Base-by-base conservation (phyloP, 2,329 filamentous ascomycete species). In the Colletotrichum liaoningense region DNA sequence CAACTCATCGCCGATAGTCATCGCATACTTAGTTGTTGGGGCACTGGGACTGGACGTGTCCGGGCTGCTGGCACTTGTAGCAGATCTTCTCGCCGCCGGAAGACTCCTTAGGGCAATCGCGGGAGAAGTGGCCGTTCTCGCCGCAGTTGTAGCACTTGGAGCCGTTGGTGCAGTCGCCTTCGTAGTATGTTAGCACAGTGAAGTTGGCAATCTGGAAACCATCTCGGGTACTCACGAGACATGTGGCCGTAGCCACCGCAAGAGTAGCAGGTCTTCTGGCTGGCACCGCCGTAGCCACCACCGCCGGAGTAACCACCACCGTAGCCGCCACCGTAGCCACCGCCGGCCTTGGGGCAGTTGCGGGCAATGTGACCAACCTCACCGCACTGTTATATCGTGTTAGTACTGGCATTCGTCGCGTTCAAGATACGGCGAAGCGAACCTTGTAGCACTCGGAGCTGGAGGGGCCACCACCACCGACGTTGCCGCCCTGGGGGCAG, bases 101-200 rank as follows among this genome's bases (percentile, higher is more conserved):
- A 73, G 94, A 94, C 87, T 98, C 96, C 83, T 96, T 95, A 79
- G 95, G 93, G 90, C 97, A 99, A 86, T 99, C 97, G 77, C 96
- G 94, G 77, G 94, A 97, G 84, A 98, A 92, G 86, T 98, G 96
- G 75, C 97, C 96, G 79, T 96, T 93, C 88, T 98, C 95, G 81
- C 91, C 91, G 79, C 97, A 98, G 92, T 98, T 98, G 92, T 98
- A 99, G 93, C 97, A 99, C 90, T 98, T 98, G 89, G 97, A 96
- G 81, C 97, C 97, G 85, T 98, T 97, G 80, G 96, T 97, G 87
- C 97, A 99, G 87, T 98, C 97, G 79, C 90, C 90, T 91, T 91
- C 7, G 70, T 24, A 63, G n/a, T 22, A 62, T 63, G 63, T 79
- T 69, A 63, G 63, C 52, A 66, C 56, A 42, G 67, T 49, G 19